Conservation (phyloP, 495 filamentous ascomycete genomes). For the Aspergillus sclerotiicarbonarius region DNA sequence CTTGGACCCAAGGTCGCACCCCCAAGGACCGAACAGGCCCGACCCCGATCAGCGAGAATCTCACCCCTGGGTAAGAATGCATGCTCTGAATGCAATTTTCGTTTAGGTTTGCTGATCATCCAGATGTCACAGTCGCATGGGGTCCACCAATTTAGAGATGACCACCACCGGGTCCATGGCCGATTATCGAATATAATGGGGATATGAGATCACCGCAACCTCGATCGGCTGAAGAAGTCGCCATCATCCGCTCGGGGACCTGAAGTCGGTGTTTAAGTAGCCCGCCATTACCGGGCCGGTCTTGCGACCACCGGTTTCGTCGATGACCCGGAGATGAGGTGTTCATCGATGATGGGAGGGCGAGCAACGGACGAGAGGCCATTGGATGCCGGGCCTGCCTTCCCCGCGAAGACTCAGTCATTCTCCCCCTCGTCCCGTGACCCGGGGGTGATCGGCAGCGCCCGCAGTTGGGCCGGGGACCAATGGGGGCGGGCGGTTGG, state of each 20-base stretch:
- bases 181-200: not conserved
- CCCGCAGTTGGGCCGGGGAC: not conserved
- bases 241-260: not conserved
- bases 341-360: too few species aligned
- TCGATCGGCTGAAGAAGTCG: not conserved
- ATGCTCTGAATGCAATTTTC: not conserved
- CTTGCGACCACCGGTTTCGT: too few species aligned
- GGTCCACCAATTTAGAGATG: not conserved
- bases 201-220: conserved; percentile 2
- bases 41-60: not conserved
- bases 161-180: not conserved
- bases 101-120: not conserved
- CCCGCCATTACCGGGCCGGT: too few species aligned
- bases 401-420: too few species aligned
- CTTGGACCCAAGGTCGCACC: not conserved
- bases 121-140: too few species aligned
- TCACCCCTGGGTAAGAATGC: not conserved
- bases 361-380: too few species aligned
- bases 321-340: too few species aligned
- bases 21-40: not conserved
- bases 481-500: not conserved
- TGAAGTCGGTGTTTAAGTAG: not conserved
- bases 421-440: too few species aligned
- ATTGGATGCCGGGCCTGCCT: too few species aligned
- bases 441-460: not conserved